Conservation (phyloP, 129 eudicot genomes). For the Smallanthus sonchifolius region DNA sequence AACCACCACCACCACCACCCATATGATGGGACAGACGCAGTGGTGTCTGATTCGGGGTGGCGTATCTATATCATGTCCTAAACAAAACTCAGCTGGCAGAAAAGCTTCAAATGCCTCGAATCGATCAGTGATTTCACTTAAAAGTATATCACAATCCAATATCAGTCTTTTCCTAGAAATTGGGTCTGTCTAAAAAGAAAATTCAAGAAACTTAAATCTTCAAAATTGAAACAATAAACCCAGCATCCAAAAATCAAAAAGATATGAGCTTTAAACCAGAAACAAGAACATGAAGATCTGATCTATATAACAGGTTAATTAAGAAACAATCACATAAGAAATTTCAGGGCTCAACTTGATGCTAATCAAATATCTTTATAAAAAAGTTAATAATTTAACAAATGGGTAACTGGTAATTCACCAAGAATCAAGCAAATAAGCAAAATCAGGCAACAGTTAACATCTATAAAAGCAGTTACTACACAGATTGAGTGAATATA, state of each 20-base stretch:
- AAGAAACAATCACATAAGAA: background rate
- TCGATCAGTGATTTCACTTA: background rate
- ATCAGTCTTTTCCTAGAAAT: background rate
- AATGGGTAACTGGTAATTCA: conserved; percentile 12
- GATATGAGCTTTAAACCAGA: conserved; percentile 12
- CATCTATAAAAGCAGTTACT: background rate
- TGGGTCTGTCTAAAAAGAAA: background rate
- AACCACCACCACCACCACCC: too few relatives aligned
- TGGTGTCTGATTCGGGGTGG: too few relatives aligned
- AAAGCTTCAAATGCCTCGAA: background rate
- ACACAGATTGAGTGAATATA: background rate
- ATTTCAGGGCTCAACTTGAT: background rate
- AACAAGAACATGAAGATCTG: background rate
- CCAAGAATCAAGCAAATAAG: background rate
- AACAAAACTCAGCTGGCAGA: background rate
- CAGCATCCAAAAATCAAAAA: conserved; percentile 2
- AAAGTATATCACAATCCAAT: background rate
- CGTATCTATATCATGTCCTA: too few relatives aligned
- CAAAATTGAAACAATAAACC: background rate
- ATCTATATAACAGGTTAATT: background rate
- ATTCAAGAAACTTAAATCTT: conserved; percentile 13
- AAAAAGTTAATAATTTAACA: background rate
- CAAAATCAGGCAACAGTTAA: background rate
- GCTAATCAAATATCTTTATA: background rate
- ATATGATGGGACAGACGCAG: too few relatives aligned